These are phyloP conservation scores for Colletotrichum melonis DNA, from an alignment of 2,329 filamentous ascomycete genomes.

Conservation along the genomic window DNA sequence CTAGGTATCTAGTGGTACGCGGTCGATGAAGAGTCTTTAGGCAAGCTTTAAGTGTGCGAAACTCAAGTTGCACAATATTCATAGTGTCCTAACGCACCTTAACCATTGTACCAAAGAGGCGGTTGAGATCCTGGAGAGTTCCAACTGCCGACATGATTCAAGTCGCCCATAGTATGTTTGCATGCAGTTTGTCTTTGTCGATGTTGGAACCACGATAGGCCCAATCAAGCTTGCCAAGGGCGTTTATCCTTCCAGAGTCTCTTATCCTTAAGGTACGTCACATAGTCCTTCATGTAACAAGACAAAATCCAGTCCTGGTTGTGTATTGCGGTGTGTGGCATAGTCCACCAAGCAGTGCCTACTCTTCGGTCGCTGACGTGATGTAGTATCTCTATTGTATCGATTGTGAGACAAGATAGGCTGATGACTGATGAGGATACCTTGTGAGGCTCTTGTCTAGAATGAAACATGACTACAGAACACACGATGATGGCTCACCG, in stretches of 20 bases:
- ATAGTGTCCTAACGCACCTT: neutral
- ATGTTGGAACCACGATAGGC: neutral
- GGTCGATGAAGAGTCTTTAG: neutral
- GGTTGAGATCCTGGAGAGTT: neutral
- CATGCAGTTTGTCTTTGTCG: neutral
- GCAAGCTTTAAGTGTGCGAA: neutral
- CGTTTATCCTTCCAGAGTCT: neutral
- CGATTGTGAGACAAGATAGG: neutral
- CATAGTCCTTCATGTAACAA: too few relatives aligned
- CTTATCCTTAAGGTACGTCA: too few relatives aligned
- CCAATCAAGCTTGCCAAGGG: neutral
- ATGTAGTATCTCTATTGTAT: neutral
- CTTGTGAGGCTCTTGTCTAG: neutral
- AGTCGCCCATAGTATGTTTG: neutral
- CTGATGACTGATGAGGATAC: neutral
- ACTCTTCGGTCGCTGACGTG: neutral
- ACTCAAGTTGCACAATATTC: neutral
- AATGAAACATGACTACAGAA: neutral
- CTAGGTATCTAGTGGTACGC: neutral
- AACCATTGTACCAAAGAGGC: neutral
- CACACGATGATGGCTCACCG: neutral
- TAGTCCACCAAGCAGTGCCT: too few relatives aligned
- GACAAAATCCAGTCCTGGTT: too few relatives aligned
- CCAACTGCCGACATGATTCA: neutral
- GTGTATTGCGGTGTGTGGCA: too few relatives aligned